Percentiles rank a stretch among this genome's conserved stretches.
These are phyloP conservation scores for Aristolochia californica DNA, from an alignment of 164 flowering plant species.

Conservation along the genomic window DNA sequence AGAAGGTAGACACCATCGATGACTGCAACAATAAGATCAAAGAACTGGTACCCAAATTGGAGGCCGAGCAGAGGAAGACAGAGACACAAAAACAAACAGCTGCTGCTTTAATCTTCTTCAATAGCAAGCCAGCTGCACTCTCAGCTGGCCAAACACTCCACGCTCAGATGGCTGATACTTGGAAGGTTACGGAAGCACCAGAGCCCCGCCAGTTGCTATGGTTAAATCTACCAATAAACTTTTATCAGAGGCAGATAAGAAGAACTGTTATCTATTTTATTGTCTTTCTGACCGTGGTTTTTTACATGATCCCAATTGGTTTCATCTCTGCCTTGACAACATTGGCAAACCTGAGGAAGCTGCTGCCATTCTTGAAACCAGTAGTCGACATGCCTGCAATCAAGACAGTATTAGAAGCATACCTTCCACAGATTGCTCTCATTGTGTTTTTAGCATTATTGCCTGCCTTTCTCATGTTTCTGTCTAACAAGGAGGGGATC, in stretches of 20 bases:
- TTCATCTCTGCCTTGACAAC: constrained; percentile 85
- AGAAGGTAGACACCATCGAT: constrained; percentile 66
- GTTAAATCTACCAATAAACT: constrained; percentile 54
- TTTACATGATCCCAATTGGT: constrained; percentile 82
- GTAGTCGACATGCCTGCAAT: constrained; percentile 29
- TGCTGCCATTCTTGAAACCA: constrained; percentile 66
- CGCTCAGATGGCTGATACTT: constrained; percentile 49
- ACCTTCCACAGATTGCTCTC: constrained; percentile 85
- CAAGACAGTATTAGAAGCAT: constrained; percentile 78
- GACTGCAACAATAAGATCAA: constrained; percentile 61
- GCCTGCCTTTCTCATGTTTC: constrained; percentile 64
- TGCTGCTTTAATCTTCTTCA: constrained; percentile 71
- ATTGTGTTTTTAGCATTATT: constrained; percentile 68
- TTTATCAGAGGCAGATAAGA: constrained; percentile 47
- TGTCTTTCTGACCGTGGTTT: constrained; percentile 59
- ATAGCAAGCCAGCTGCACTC: constrained; percentile 52
- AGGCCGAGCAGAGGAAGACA: constrained; percentile 64
- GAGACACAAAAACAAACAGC: constrained; percentile 56
- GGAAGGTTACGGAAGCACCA: constrained; percentile 84
- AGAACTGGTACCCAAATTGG: constrained; percentile 53
- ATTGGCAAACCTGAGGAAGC: constrained; percentile 48
- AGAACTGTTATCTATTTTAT: constrained; percentile 49
- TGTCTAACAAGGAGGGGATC: constrained; percentile 80
- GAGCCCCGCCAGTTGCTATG: constrained; percentile 72
- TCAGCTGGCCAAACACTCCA: constrained; percentile 73